These are phyloP conservation scores for Vaccinium myrtillus DNA, from an alignment of 148 eudicot species.

Conservation along the genomic window DNA sequence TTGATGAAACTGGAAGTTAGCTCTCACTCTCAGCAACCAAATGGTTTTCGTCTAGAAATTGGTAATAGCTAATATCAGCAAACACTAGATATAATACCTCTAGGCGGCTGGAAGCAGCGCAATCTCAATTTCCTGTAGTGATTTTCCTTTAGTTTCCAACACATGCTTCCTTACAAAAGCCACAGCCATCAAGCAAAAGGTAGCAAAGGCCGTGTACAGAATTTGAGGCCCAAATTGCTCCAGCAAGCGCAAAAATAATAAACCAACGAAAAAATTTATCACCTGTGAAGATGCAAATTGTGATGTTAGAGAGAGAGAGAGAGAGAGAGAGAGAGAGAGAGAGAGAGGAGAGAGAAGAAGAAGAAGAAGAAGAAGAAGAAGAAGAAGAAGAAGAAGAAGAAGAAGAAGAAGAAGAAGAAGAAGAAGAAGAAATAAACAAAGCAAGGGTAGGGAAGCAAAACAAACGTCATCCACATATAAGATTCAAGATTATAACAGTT, in stretches of 20 bases:
- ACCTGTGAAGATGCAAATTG: conserved; percentile 44
- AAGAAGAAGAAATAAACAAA: neutral
- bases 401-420: neutral
- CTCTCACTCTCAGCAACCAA: neutral
- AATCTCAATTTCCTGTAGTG: conserved; percentile 96
- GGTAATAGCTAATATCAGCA: neutral
- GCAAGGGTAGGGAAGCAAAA: neutral
- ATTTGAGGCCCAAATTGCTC: conserved; percentile 74
- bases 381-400: neutral
- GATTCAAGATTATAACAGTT: neutral
- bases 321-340: neutral
- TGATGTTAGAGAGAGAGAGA: conserved; percentile 7
- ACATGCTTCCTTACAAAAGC: conserved; percentile 80
- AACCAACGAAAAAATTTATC: conserved; percentile 80
- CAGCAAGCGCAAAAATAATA: conserved; percentile 84
- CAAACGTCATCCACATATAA: neutral
- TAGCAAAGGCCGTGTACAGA: conserved; percentile 69
- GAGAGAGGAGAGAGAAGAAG: no score
- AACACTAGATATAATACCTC: conserved; percentile 26
- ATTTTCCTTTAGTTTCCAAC: conserved; percentile 91
- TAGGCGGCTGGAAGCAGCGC: conserved; percentile 71
- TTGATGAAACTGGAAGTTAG: neutral
- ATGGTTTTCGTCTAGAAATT: neutral
- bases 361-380: no score
- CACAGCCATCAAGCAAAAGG: conserved; percentile 78